These are phyloP conservation scores for Torulaspora globosa DNA, from an alignment of 1,139 yeast species.

Conservation along the genomic window DNA sequence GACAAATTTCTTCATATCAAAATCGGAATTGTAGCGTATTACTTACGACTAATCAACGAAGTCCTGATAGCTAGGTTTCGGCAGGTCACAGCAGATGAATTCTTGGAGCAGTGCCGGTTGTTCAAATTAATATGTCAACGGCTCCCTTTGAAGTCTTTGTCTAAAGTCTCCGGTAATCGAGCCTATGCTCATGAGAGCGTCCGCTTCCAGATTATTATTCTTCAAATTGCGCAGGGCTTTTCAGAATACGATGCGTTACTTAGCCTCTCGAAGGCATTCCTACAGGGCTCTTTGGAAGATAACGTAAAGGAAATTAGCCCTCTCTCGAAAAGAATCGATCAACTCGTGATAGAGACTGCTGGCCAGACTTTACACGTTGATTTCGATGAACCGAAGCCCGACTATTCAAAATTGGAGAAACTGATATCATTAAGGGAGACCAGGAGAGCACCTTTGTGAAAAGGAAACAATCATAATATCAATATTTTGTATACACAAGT, in stretches of 20 bases:
- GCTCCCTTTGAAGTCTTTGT: conserved; percentile 1
- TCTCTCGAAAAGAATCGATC: conserved; percentile 8
- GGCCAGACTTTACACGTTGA: neutral
- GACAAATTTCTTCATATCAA: conserved; percentile 6
- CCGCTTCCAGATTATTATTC: conserved; percentile 13
- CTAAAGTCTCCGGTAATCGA: conserved; percentile 1
- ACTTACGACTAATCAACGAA: conserved; percentile 18
- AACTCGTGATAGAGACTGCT: conserved; percentile 5
- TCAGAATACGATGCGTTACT: conserved; percentile 13
- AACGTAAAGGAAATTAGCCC: neutral
- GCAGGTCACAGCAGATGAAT: conserved; percentile 21
- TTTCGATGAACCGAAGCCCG: neutral
- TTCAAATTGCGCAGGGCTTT: conserved; percentile 21
- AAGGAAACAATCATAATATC: neutral
- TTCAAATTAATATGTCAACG: conserved; percentile 15
- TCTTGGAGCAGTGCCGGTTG: conserved; percentile 19
- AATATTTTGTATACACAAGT: neutral
- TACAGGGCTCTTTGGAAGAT: neutral
- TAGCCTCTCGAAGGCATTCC: conserved; percentile 6
- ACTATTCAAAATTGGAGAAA: conserved; percentile 1
- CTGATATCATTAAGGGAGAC: neutral
- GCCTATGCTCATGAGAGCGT: conserved; percentile 11
- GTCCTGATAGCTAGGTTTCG: conserved; percentile 14
- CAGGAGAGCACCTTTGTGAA: neutral
- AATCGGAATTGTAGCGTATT: conserved; percentile 7